These are phyloP conservation scores for Fusarium sp. DNA, from an alignment of 2,329 filamentous ascomycete genomes.

Conservation along the genomic window DNA sequence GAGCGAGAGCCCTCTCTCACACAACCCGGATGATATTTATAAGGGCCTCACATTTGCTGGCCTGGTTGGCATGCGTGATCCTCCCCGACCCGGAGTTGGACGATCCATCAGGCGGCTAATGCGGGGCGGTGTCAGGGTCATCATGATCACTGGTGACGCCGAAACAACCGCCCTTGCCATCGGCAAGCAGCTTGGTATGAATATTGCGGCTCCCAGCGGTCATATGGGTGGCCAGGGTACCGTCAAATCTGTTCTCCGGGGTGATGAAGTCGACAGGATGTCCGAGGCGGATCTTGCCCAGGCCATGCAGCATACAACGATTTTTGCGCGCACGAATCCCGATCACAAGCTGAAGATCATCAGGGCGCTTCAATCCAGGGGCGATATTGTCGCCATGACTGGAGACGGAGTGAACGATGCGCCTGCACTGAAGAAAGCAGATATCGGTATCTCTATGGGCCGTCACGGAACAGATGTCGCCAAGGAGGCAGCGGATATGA, in stretches of 20 bases:
- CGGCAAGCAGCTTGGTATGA: conserved; percentile 95
- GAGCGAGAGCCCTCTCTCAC: conserved; percentile 54
- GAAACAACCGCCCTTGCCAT: conserved; percentile 96
- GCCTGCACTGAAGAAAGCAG: conserved; percentile 94
- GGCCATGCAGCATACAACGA: conserved; percentile 88
- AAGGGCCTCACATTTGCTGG: conserved; percentile 89
- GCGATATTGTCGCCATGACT: conserved; percentile 98
- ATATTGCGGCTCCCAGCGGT: conserved; percentile 69
- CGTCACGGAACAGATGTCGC: conserved; percentile 95
- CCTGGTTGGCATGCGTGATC: conserved; percentile 96
- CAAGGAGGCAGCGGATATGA: conserved; percentile 96
- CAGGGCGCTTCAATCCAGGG: conserved; percentile 86
- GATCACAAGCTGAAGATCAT: conserved; percentile 99
- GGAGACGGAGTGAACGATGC: conserved; percentile 98
- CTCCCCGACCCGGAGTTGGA: conserved; percentile 89
- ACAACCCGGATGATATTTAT: conserved; percentile 77
- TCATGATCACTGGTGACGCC: conserved; percentile 99
- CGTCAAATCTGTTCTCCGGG: conserved; percentile 80
- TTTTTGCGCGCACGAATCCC: conserved; percentile 95
- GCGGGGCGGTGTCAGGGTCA: conserved; percentile 94
- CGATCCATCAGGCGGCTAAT: conserved; percentile 90
- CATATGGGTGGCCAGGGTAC: conserved; percentile 67
- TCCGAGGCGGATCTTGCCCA: conserved; percentile 84
- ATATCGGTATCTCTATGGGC: conserved; percentile 98
- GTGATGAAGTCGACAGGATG: conserved; percentile 95